Evolutionary conservation across 73 alveolate genomes (phyloP).

Genomic region (Blepharisma japonicum): DNA sequence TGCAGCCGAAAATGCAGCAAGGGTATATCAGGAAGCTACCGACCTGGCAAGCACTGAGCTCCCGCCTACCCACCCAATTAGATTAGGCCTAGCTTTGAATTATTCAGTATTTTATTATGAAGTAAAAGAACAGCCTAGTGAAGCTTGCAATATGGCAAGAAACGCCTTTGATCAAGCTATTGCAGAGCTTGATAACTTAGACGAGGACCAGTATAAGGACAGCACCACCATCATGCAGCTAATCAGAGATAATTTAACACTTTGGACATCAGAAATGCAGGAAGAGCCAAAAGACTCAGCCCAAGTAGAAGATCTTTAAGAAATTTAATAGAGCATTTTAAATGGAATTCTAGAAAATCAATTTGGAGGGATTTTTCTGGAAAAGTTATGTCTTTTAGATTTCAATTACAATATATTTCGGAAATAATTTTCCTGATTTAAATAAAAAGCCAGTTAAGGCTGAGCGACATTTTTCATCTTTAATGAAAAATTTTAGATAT

Average conservation of each 20-base stretch:
- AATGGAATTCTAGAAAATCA: too few relatives aligned
- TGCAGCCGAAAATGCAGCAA: constrained; percentile 41
- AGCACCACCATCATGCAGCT: constrained; percentile 27
- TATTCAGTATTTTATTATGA: constrained; percentile 81
- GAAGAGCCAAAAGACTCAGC: not conserved
- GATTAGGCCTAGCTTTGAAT: constrained; percentile 78
- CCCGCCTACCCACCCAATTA: constrained; percentile 58
- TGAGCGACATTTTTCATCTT: too few relatives aligned
- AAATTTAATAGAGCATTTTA: too few relatives aligned
- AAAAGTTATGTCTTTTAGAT: too few relatives aligned
- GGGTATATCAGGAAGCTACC: constrained; percentile 48
- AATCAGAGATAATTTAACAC: not conserved
- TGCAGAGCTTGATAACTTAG: constrained; percentile 27
- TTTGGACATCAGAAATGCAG: constrained; percentile 5
- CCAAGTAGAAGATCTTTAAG: not conserved
- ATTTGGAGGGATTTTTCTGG: too few relatives aligned
- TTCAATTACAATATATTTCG: too few relatives aligned
- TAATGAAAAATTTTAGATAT: too few relatives aligned
- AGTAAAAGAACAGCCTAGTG: constrained; percentile 64
- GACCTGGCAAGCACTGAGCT: constrained; percentile 44
- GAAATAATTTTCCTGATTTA: too few relatives aligned
- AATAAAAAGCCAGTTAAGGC: too few relatives aligned
- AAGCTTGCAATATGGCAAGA: constrained; percentile 74
- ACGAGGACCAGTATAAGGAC: constrained; percentile 32
- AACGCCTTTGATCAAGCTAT: constrained; percentile 38